Evolutionary conservation across 257 asterid genomes (phyloP).

Genomic region (Capsicum rhomboideum): DNA sequence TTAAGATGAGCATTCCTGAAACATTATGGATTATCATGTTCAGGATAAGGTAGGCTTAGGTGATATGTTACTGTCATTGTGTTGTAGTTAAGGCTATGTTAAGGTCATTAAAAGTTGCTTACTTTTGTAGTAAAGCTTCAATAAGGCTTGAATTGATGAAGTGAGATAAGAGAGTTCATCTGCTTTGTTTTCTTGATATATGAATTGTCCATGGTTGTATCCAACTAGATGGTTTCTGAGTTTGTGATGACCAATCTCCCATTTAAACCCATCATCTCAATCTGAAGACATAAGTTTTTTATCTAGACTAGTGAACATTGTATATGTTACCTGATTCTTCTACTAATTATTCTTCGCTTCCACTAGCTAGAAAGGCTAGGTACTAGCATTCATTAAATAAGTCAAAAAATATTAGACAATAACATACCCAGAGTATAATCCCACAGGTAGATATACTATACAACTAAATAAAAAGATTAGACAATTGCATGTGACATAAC

Average conservation of each 20-base stretch:
- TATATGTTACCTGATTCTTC: no score
- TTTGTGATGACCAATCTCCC: neutral
- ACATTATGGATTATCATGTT: neutral
- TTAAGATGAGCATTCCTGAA: no score
- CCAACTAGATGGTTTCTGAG: neutral
- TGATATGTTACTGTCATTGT: neutral
- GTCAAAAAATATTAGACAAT: no score
- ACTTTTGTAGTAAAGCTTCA: neutral
- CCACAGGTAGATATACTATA: no score
- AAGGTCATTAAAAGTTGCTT: neutral
- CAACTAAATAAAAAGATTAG: no score
- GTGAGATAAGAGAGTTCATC: neutral
- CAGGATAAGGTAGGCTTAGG: neutral
- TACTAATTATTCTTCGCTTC: no score
- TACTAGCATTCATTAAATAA: no score
- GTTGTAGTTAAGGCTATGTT: neutral
- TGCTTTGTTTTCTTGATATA: neutral
- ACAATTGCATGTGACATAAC: no score
- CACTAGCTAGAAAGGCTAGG: no score
- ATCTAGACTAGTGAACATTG: no score
- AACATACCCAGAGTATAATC: no score
- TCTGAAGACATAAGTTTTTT: no score
- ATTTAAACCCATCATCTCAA: neutral
- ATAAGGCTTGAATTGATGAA: neutral
- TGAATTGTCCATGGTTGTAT: neutral